phyloP scores from a whole-genome alignment of 306 rosid genomes.

The Cyamopsis tetragonoloba region DNA sequence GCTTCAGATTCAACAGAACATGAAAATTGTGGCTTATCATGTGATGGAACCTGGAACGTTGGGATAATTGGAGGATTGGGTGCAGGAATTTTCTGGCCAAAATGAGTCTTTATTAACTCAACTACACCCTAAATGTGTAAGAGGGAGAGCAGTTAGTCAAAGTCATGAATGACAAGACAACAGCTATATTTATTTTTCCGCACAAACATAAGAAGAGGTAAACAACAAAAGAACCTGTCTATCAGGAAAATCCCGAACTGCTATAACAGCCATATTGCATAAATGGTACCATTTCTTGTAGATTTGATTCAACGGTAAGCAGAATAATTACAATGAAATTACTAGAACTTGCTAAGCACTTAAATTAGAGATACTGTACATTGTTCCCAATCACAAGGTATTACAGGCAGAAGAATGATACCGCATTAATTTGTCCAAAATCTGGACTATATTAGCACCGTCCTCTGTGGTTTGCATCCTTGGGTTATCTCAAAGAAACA shows the following conservation, averaged over 20 bases:
- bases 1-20: constrained; percentile 96
- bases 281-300: constrained; percentile 89
- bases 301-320: constrained; percentile 64
- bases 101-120: constrained; percentile 79
- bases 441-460: too few relatives aligned
- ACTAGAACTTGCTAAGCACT: too few relatives aligned
- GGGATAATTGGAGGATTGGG: constrained; percentile 64
- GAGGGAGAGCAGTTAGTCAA: constrained; percentile 25
- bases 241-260: constrained; percentile 92
- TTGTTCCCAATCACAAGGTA: too few relatives aligned
- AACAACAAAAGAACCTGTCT: constrained; percentile 57
- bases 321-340: too few relatives aligned
- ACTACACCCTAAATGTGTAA: constrained; percentile 58
- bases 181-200: constrained; percentile 14
- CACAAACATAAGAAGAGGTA: constrained; percentile 17
- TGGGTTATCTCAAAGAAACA: too few relatives aligned
- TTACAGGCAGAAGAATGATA: too few relatives aligned
- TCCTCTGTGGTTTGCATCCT: too few relatives aligned
- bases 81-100: constrained; percentile 66
- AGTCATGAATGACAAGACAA: constrained; percentile 11
- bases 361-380: too few relatives aligned
- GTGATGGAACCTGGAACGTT: constrained; percentile 69
- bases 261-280: constrained; percentile 92
- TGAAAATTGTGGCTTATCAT: constrained; percentile 79
- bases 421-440: too few relatives aligned